A percentile compares a stretch with the other conserved stretches of the same genome.
Evolutionary conservation across 2,329 filamentous ascomycete genomes (phyloP).

Genomic region (Fusarium sp.): DNA sequence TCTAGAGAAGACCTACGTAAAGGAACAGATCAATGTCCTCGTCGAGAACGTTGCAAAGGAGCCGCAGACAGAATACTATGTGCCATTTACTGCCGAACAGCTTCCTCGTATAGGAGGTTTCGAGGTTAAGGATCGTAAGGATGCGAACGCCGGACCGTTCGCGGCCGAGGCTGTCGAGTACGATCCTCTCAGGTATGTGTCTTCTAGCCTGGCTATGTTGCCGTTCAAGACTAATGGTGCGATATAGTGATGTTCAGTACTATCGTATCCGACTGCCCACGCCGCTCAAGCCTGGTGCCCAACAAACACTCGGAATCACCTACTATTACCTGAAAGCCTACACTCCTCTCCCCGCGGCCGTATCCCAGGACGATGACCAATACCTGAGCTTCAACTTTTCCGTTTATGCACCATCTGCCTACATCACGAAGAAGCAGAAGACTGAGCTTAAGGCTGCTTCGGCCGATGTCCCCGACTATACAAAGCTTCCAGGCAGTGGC

Average conservation of each 20-base stretch:
- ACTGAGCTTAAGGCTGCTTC: slow-evolving; percentile 92
- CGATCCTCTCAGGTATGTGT: slow-evolving; percentile 63
- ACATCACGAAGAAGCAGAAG: slow-evolving; percentile 90
- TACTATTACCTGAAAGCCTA: slow-evolving; percentile 85
- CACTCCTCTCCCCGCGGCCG: slow-evolving; percentile 78
- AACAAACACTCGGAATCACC: slow-evolving; percentile 87
- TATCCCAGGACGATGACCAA: slow-evolving; percentile 86
- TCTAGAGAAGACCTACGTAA: slow-evolving; percentile 88
- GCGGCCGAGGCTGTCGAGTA: slow-evolving; percentile 72
- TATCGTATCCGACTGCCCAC: slow-evolving; percentile 82
- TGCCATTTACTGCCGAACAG: slow-evolving; percentile 82
- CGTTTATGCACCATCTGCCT: slow-evolving; percentile 83
- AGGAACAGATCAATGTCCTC: slow-evolving; percentile 92
- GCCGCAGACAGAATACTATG: slow-evolving; percentile 87
- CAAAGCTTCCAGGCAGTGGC: slow-evolving; percentile 68
- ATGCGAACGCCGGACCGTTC: slow-evolving; percentile 72
- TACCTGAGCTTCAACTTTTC: slow-evolving; percentile 88
- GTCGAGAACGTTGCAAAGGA: slow-evolving; percentile 85
- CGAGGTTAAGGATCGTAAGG: slow-evolving; percentile 93
- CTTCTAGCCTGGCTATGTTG: neutral
- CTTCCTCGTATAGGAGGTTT: slow-evolving; percentile 82
- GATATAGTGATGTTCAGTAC: slow-evolving; percentile 74
- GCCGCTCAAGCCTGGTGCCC: slow-evolving; percentile 76
- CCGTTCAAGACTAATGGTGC: slow-evolving; percentile 21
- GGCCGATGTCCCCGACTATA: slow-evolving; percentile 83